Percentiles rank a stretch among this genome's conserved stretches.
These are phyloP conservation scores for Hortiboletus campestris DNA, from an alignment of 768 basidiomycete species.

Conservation along the genomic window DNA sequence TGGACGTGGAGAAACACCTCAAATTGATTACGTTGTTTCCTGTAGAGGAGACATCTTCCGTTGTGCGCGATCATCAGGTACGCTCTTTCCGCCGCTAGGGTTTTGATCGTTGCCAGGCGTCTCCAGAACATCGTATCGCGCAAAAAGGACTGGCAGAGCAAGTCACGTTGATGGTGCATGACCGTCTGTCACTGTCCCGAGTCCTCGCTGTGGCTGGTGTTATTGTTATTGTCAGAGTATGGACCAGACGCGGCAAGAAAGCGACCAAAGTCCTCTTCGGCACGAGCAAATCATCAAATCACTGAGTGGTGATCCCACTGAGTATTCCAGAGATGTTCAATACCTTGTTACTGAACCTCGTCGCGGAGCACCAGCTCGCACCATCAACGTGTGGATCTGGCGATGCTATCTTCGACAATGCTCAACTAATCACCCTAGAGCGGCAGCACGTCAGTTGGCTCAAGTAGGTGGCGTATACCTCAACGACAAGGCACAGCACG, in stretches of 20 bases:
- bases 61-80: conserved; percentile 62
- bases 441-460: conserved; percentile 60
- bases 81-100: not conserved
- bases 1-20: conserved; percentile 76
- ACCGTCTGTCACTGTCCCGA: conserved; percentile 37
- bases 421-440: conserved; percentile 36
- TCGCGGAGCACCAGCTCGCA: conserved; percentile 53
- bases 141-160: conserved; percentile 55
- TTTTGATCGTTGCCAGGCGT: conserved; percentile 15
- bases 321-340: conserved; percentile 57
- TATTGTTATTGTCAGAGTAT: conserved; percentile 28
- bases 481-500: conserved; percentile 60
- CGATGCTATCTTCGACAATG: not conserved
- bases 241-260: conserved; percentile 42
- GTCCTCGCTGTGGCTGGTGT: not conserved
- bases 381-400: conserved; percentile 61
- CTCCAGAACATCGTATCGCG: conserved; percentile 43
- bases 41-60: conserved; percentile 50
- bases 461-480: conserved; percentile 67
- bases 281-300: conserved; percentile 54
- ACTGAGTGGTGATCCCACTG: no score
- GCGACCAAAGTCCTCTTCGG: conserved; percentile 46
- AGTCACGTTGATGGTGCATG: conserved; percentile 60
- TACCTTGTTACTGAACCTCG: conserved; percentile 59
- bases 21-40: conserved; percentile 81